Evolutionary conservation across 176 grass and related monocot species (phyloP).

Genomic region (Paspalum notatum): DNA sequence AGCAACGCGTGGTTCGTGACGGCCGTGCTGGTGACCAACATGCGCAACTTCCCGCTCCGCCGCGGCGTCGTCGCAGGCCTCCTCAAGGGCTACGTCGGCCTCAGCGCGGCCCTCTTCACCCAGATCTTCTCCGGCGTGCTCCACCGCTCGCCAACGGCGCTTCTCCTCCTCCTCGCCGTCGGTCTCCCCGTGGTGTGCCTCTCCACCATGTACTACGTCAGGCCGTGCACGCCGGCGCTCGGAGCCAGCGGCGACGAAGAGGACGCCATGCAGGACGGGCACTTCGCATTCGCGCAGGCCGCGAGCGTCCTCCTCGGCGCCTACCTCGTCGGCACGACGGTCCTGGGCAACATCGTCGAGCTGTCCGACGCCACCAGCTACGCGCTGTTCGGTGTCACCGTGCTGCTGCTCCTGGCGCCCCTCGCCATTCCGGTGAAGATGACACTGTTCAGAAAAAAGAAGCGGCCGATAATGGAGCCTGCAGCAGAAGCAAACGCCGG

Average conservation of each 20-base stretch:
- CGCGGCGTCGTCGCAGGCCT: conserved; percentile 69
- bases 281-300: conserved; percentile 69
- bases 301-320: conserved; percentile 50
- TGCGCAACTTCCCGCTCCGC: conserved; percentile 74
- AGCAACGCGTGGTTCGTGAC: conserved; percentile 71
- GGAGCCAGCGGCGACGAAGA: conserved; percentile 45
- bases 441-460: conserved; percentile 49
- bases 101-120: conserved; percentile 69
- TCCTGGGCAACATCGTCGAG: conserved; percentile 39
- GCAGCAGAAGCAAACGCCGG: background rate
- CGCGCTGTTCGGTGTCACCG: conserved; percentile 44
- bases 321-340: conserved; percentile 55
- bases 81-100: conserved; percentile 67
- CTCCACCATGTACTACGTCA: conserved; percentile 62
- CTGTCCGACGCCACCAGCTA: conserved; percentile 38
- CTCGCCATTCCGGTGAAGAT: conserved; percentile 73
- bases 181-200: conserved; percentile 58
- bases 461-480: background rate
- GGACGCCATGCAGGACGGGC: conserved; percentile 40
- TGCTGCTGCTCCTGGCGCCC: conserved; percentile 59
- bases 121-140: conserved; percentile 61
- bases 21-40: conserved; percentile 73
- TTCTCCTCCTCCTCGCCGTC: conserved; percentile 59
- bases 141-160: conserved; percentile 43
- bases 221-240: conserved; percentile 56